Evolutionary conservation across 495 filamentous ascomycete genomes (phyloP), one percentile per base, ranked within the genome.

Genomic region (Bathelium albidoporum): DNA sequence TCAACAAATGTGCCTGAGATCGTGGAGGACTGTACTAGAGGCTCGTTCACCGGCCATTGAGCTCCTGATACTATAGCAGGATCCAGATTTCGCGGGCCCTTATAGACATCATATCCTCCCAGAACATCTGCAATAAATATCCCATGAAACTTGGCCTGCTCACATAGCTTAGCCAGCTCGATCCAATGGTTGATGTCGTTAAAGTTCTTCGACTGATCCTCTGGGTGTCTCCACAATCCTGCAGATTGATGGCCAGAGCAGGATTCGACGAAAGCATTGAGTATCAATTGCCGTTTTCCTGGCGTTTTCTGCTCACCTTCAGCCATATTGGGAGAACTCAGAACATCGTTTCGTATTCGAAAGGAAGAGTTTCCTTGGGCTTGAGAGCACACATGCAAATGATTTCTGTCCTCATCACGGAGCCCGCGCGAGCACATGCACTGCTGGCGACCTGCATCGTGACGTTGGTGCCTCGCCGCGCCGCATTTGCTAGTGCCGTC

Each of bases 221-320:
- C 76, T 4, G 79, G 81, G 69, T 83, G 80, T 28, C 73, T 68
- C 81, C 81, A 83, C 0, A 82, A 72, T 7, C 81, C 80, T 0
- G 81, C 79, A 0, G 78, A 81, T 45, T 82, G 78, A 60, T 84
- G 81, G 7, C 81, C 81, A 55, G 77, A 79, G 62, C 77, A 77
- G 80, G 10, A 65, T 67, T 82, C 80, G 53, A 83, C 82, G 62
- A 85, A 85, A 26, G 83, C 82, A 76, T 84, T 85, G 60, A 85
- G 76, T 28, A 84, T 80, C 20, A 84, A 67, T 32, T 77, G 77
- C 68, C 84, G 84, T 59, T 73, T 52, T 5, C 5, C 5, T 14
- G 34, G 34, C 34, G 5, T 39, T 39, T 39, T n/a, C n/a, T n/a
- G n/a, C n/a, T n/a, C n/a, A n/a, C n/a, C n/a, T n/a, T n/a, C n/a